These are phyloP conservation scores for Panaeolus papilionaceus DNA, from an alignment of 768 basidiomycete genomes.

Conservation along the genomic window DNA sequence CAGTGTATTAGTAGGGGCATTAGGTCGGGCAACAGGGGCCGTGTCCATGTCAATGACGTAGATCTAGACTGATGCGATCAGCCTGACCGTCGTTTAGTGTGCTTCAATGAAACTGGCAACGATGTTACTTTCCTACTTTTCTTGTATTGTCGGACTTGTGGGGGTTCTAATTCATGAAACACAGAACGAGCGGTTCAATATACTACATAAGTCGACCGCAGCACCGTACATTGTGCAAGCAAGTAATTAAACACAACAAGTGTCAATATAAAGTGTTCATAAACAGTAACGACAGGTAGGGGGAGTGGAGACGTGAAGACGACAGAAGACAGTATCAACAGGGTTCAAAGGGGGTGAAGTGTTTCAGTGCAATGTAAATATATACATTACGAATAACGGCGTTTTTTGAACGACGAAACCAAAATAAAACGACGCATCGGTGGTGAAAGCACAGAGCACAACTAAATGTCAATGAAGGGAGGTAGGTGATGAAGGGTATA, in stretches of 20 bases:
- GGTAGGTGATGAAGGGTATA: background rate
- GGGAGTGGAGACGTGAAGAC: background rate
- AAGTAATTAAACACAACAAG: background rate
- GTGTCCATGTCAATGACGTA: background rate
- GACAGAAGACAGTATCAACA: background rate
- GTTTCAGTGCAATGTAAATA: background rate
- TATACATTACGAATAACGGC: background rate
- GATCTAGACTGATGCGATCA: background rate
- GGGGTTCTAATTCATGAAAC: background rate
- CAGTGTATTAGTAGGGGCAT: background rate
- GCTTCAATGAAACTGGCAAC: constrained; percentile 1
- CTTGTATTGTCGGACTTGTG: background rate
- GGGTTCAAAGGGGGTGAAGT: background rate
- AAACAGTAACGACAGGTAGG: constrained; percentile 7
- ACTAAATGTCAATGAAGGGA: background rate
- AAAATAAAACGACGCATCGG: background rate
- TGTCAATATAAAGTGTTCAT: background rate
- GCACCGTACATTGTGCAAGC: background rate
- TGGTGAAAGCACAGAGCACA: background rate
- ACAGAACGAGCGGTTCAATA: background rate
- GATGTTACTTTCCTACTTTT: background rate
- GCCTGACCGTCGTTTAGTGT: background rate
- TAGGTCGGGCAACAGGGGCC: background rate
- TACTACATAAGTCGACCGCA: background rate
- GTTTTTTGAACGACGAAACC: background rate